These are phyloP conservation scores for Claviceps digitariae DNA, from an alignment of 2,329 filamentous ascomycete genomes.

Conservation along the genomic window DNA sequence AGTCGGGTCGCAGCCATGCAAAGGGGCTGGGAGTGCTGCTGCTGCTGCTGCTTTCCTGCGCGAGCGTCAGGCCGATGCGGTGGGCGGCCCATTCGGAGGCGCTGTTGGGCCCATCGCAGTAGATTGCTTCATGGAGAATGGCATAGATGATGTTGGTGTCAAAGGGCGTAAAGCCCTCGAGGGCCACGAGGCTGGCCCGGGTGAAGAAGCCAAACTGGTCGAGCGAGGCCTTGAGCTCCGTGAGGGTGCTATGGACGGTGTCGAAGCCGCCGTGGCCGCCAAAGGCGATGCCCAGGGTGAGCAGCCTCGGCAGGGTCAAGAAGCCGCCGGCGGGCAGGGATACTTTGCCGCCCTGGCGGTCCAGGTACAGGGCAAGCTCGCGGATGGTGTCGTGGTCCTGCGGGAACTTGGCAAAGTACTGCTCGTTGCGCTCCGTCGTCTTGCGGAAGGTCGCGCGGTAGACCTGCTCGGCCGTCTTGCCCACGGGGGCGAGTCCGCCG, in stretches of 20 bases:
- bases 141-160: constrained; percentile 74
- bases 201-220: constrained; percentile 65
- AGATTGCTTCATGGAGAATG: constrained; percentile 76
- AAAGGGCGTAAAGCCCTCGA: constrained; percentile 56
- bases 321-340: constrained; percentile 57
- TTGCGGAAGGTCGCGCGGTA: constrained; percentile 60
- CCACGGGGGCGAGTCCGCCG: constrained; percentile 70
- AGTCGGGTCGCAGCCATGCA: constrained; percentile 32
- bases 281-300: constrained; percentile 65
- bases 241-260: constrained; percentile 56
- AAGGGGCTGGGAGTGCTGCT: constrained; percentile 22
- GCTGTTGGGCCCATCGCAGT: constrained; percentile 53
- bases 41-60: constrained; percentile 16
- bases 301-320: constrained; percentile 60
- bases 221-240: constrained; percentile 59
- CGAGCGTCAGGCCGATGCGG: constrained; percentile 38
- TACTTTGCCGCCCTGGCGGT: constrained; percentile 34
- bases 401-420: constrained; percentile 76
- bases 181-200: constrained; percentile 49
- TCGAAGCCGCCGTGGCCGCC: constrained; percentile 71
- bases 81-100: constrained; percentile 65
- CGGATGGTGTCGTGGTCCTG: constrained; percentile 61
- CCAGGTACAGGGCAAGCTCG: constrained; percentile 51
- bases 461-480: constrained; percentile 57
- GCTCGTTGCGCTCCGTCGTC: constrained; percentile 56